These are phyloP conservation scores for Apiosordaria backusii DNA, from an alignment of 495 filamentous ascomycete species.

Conservation along the genomic window DNA sequence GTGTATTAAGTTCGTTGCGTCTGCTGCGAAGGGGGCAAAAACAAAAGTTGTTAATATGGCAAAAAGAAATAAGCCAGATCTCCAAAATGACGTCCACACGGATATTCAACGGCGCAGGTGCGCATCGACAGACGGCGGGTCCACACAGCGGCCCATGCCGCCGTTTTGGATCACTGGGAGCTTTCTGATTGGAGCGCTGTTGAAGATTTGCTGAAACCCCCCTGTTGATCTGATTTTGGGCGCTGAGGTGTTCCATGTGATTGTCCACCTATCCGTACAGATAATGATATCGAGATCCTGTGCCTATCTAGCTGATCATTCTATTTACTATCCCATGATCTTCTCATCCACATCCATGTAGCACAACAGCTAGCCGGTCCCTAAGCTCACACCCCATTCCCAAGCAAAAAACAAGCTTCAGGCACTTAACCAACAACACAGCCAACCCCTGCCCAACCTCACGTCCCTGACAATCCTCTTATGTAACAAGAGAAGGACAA, in stretches of 20 bases:
- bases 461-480: neutral
- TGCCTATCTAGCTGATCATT: too few species aligned
- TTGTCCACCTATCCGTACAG: too few species aligned
- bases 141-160: neutral
- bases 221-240: neutral
- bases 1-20: neutral
- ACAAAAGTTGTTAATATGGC: neutral
- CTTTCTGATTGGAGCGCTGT: slow-evolving; percentile 6
- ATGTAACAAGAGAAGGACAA: neutral
- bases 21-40: too few species aligned
- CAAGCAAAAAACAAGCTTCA: neutral
- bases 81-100: slow-evolving; percentile 17
- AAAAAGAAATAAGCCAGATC: slow-evolving; percentile 17
- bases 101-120: neutral
- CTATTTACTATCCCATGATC: too few species aligned
- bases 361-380: too few species aligned
- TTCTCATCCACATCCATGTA: too few species aligned
- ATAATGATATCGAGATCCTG: too few species aligned
- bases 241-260: neutral
- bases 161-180: neutral
- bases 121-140: neutral
- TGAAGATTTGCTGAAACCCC: neutral
- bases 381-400: too few species aligned
- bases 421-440: neutral
- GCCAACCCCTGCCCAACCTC: neutral